Base-by-base conservation (phyloP, 164 flowering plant genomes). In the Platanus orientalis region DNA sequence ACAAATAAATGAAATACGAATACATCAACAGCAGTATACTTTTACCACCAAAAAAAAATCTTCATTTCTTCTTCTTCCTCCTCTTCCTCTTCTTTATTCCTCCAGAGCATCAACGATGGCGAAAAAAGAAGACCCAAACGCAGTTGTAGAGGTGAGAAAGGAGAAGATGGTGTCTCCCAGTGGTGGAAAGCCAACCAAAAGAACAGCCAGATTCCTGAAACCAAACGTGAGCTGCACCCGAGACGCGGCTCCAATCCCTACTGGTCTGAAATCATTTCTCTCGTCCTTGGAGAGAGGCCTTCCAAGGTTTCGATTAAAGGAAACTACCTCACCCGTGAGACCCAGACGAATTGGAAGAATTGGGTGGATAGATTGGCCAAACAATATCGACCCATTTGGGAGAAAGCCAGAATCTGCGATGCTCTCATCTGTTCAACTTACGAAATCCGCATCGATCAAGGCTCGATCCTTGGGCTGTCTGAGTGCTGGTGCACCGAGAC, bases 401-500 rank as follows among this genome's bases (percentile, higher is more conserved):
- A 56, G 27, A 57, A 62, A 36, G 44, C 63, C 11, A 73, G 75
- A 1, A 80, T 75, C 13, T 68, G 34, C 47, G 71, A 65, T 1
- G 66, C 83, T 1, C 67, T 79, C 32, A 55, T 72, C 48, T 24
- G 28, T 40, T 76, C 80, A 0, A 70, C 60, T 0, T 66, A 25
- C 28, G 23, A 60, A 21, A 57, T 72, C 36, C 14, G 3, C 1
- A 57, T 44, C 51, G 20, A 62, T 7, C 0, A 53, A 26, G 73
- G 51, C 6, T 24, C 66, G 60, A 12, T 78, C 1, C 36, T 72
- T 40, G 78, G 60, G 34, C 24, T 80, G 12, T 61, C 57, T 0
- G 71, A 75, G 49, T 65, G 52, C 4, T 81, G 80, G 80, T 65
- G 72, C 21, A 5, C 59, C 7, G 65, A 69, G 36, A 74, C 77